phyloP scores from a whole-genome alignment of 2,329 filamentous ascomycete genomes.

The Fusarium anguioides region DNA sequence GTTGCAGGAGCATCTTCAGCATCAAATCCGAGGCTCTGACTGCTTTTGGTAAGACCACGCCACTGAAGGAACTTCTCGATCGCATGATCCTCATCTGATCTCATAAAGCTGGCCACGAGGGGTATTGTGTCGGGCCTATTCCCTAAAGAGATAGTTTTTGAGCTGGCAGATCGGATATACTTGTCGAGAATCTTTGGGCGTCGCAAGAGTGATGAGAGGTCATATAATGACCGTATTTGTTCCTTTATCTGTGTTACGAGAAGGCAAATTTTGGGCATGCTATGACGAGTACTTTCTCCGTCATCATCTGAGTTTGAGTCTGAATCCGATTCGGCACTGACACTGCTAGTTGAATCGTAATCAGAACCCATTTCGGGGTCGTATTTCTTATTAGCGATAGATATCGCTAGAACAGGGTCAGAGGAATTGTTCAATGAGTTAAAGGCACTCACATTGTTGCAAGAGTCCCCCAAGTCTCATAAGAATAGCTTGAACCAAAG shows the following conservation, averaged over 20 bases:
- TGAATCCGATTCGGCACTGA: not conserved
- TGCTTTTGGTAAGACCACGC: not conserved
- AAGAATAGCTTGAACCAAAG: not conserved
- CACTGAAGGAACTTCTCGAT: not conserved
- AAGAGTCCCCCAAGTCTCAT: not conserved
- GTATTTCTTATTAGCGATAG: not conserved
- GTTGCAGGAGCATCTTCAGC: not conserved
- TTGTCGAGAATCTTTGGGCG: not conserved
- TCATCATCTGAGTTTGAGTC: not conserved
- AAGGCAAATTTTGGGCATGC: not conserved
- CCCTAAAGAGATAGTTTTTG: rapidly evolving
- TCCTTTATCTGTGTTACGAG: not conserved
- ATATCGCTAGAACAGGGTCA: not conserved
- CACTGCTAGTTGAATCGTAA: not conserved
- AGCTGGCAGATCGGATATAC: not conserved
- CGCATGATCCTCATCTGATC: not conserved
- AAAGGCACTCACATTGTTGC: not conserved
- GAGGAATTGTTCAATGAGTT: not conserved
- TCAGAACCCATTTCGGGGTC: not conserved
- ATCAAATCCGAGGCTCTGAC: not conserved
- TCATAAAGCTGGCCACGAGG: not conserved
- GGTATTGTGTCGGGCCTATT: not conserved
- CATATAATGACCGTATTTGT: not conserved
- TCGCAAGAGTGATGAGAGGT: not conserved
- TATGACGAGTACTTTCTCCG: not conserved